These are phyloP conservation scores for Cucumis cinereus DNA, from an alignment of 306 rosid genomes.

Conservation along the genomic window DNA sequence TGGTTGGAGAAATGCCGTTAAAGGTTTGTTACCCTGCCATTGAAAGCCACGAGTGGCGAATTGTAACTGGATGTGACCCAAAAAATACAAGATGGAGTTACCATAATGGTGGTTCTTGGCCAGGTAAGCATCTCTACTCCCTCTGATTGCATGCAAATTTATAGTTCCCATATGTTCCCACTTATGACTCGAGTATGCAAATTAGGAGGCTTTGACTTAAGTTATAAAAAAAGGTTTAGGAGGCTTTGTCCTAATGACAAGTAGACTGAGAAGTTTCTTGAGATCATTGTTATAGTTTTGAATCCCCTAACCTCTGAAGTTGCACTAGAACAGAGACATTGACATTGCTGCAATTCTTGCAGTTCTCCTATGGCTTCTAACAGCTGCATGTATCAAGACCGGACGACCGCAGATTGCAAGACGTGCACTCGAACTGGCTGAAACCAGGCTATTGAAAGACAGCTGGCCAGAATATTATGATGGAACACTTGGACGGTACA, in stretches of 20 bases:
- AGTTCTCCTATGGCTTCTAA: conserved; percentile 69
- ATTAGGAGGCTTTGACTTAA: not conserved
- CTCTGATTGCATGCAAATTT: not conserved
- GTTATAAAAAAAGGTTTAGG: too few relatives aligned
- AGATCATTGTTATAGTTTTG: not conserved
- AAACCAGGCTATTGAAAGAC: conserved; percentile 44
- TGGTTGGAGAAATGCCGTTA: conserved; percentile 75
- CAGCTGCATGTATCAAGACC: conserved; percentile 61
- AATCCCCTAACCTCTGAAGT: not conserved
- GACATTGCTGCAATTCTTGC: not conserved
- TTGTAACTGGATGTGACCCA: conserved; percentile 68
- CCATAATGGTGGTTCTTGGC: conserved; percentile 95
- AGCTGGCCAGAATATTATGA: conserved; percentile 75
- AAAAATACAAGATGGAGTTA: conserved; percentile 91
- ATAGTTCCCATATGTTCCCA: not conserved
- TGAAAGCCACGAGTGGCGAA: conserved; percentile 64
- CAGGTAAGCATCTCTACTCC: conserved; percentile 27
- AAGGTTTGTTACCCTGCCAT: conserved; percentile 88
- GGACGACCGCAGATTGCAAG: conserved; percentile 72
- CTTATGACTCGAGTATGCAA: not conserved
- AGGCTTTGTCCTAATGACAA: not conserved
- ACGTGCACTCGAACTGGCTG: conserved; percentile 65
- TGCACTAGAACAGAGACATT: not conserved
- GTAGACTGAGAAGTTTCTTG: not conserved
- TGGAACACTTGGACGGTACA: conserved; percentile 46